phyloP scores from a whole-genome alignment of 75 land plant genomes.

The Isoetes taiwanensis region DNA sequence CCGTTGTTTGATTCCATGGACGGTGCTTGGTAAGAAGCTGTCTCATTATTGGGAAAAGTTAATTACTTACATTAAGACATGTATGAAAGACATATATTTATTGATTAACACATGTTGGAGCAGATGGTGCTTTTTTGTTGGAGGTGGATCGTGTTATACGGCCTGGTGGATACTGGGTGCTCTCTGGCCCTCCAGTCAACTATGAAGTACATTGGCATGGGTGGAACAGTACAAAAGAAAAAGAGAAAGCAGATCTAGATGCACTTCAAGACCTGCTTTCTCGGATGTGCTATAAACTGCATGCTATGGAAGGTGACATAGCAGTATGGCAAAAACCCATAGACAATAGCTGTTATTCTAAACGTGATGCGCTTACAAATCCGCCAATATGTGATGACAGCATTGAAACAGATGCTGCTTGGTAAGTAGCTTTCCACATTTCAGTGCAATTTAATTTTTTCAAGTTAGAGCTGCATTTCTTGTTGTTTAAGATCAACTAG shows the following conservation, averaged over 20 bases:
- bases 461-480: too few relatives aligned
- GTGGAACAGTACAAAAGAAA: slow-evolving; percentile 70
- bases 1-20: slow-evolving; percentile 94
- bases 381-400: slow-evolving; percentile 4
- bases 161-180: slow-evolving; percentile 91
- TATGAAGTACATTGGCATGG: slow-evolving; percentile 63
- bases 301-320: slow-evolving; percentile 60
- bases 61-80: too few relatives aligned
- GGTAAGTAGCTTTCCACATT: slow-evolving; percentile 5
- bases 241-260: slow-evolving; percentile 44
- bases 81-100: too few relatives aligned
- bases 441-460: too few relatives aligned
- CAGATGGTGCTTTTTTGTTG: slow-evolving; percentile 63
- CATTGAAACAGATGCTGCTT: slow-evolving; percentile 5
- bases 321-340: slow-evolving; percentile 83
- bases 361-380: background rate
- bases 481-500: too few relatives aligned
- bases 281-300: slow-evolving; percentile 62
- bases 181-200: slow-evolving; percentile 87
- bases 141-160: slow-evolving; percentile 73
- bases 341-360: slow-evolving; percentile 21
- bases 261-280: slow-evolving; percentile 38
- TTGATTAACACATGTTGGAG: background rate
- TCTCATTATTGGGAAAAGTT: background rate
- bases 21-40: slow-evolving; percentile 53